phyloP scores from a whole-genome alignment of 441 rosid genomes.

The Mallotus repandus region DNA sequence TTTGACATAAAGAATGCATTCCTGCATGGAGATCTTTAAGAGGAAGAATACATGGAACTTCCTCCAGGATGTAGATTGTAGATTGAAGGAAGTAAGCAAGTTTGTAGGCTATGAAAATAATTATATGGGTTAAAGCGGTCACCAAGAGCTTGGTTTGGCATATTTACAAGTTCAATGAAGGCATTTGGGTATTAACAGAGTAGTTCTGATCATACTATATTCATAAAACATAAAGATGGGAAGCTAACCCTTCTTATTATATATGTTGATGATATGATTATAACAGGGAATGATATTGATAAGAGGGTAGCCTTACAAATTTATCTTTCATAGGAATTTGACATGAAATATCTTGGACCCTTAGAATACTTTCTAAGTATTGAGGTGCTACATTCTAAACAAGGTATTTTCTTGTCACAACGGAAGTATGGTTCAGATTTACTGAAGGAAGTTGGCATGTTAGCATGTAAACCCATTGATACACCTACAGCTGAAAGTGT shows the following conservation, averaged over 20 bases:
- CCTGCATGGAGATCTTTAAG: neutral
- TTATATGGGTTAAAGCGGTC: neutral
- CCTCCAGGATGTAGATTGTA: neutral
- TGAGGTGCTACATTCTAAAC: neutral
- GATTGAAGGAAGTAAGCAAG: neutral
- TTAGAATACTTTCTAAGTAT: neutral
- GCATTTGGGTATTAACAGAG: neutral
- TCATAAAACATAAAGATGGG: neutral
- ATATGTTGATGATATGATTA: constrained; percentile 5
- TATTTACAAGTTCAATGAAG: neutral
- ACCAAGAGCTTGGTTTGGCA: neutral
- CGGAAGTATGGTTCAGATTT: neutral
- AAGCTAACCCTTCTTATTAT: neutral
- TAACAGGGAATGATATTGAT: neutral
- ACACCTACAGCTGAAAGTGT: neutral
- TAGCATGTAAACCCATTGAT: neutral
- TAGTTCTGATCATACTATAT: neutral
- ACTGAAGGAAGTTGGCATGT: neutral
- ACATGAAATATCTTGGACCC: neutral
- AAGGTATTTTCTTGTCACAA: neutral
- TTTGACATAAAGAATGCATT: constrained; percentile 1
- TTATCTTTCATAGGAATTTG: neutral
- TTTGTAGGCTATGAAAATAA: neutral
- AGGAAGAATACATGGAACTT: neutral
- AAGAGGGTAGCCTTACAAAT: neutral